Conservation (phyloP, 768 basidiomycete species). For the Hydnum rufescens region DNA sequence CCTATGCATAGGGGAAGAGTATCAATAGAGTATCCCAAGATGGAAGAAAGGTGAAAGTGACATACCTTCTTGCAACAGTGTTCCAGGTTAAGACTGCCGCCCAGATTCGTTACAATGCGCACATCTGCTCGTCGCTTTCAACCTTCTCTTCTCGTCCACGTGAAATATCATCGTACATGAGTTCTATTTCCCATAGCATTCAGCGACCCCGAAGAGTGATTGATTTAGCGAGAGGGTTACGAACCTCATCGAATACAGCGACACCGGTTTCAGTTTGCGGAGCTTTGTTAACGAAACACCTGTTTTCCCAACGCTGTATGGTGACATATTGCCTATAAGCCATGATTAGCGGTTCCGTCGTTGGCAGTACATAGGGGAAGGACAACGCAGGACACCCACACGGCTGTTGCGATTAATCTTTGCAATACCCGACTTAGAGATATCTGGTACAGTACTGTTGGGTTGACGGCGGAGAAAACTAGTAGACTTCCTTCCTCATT, state of each 20-base stretch:
- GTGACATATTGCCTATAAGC: conserved; percentile 80
- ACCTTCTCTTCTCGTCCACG: conserved; percentile 84
- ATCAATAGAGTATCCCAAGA: too few species aligned
- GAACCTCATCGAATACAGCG: conserved; percentile 95
- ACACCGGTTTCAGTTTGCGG: conserved; percentile 51
- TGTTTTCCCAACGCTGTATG: conserved; percentile 70
- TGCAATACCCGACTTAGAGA: background rate
- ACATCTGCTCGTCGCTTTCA: conserved; percentile 86
- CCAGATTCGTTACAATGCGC: conserved; percentile 86
- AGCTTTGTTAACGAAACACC: conserved; percentile 87
- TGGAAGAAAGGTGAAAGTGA: background rate
- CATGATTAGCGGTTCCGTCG: too few species aligned
- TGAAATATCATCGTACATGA: conserved; percentile 94
- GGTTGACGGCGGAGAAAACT: too few species aligned
- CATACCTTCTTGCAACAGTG: conserved; percentile 72
- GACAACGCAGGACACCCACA: background rate
- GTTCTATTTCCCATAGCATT: conserved; percentile 47
- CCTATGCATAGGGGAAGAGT: conserved; percentile 27
- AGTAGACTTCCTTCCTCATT: too few species aligned
- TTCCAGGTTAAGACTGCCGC: conserved; percentile 61
- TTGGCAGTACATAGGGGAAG: background rate
- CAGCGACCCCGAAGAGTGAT: too few species aligned
- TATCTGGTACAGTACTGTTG: too few species aligned
- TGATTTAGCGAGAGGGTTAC: too few species aligned
- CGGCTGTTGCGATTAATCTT: background rate